Evolutionary conservation across 2,329 filamentous ascomycete genomes (phyloP), one percentile per base, ranked within the genome.

Genomic region (Tricladium varicosporioides): DNA sequence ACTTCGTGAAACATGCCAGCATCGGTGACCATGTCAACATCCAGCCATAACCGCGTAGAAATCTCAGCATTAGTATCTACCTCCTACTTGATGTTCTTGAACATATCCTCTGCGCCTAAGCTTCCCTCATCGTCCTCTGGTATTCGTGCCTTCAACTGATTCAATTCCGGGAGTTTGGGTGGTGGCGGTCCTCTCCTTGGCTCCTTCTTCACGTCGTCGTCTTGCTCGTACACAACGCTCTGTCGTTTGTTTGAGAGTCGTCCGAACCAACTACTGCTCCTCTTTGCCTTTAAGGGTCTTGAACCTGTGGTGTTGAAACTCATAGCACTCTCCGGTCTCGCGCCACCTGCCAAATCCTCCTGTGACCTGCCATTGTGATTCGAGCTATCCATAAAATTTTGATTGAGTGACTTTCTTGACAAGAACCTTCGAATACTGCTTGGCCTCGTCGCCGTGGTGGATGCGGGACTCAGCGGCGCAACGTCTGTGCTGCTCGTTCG

Each of bases 391-490:
- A 56, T 67, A 59, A 70, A 71, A 51, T 65, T 69, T 11, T 65
- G 60, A 51, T 72, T 68, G 48, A 72, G 65, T 19, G 68, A 71
- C 53, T 67, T 70, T 33, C 71, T 65, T 53, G 69, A 71, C 7
- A 73, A 63, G 56, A 73, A 72, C 13, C 69, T 63, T 46, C 71
- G 70, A 59, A 73, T 71, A 54, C 70, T 72, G 57, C 67, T 69
- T n/a, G 69, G 68, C 58, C 66, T 61, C 43, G 7, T 27, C 22
- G 22, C 22, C 22, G 61, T 68, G 27, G 60, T 61, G 3, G 69
- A 68, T 9, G 61, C 53, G n/a, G 65, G 65, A 59, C 63, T 68
- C 53, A 67, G 57, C 8, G 67, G 66, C 22, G 63, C 59, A 10
- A 47, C 47, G 11, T 60, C 57, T 15, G 36, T 53, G 52, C 54